A percentile compares a stretch with the other conserved stretches of the same genome.
phyloP scores from a whole-genome alignment of 1,284 basidiomycete genomes.

The Rhodotorula mucilaginosa region DNA sequence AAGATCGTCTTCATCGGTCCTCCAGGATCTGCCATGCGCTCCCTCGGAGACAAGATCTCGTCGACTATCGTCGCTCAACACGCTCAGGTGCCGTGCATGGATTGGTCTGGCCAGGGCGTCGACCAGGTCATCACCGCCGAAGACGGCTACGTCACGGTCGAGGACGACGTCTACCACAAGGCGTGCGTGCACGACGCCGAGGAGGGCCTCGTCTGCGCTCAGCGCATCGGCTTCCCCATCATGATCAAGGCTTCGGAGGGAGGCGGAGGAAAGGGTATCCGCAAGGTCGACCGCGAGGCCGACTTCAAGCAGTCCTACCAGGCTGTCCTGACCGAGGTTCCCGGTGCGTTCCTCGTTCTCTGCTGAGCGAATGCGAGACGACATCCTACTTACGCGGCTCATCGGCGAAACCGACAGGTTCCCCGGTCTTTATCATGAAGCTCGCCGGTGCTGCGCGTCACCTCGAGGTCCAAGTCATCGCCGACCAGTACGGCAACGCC shows the following conservation, averaged over 20 bases:
- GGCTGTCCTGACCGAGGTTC: constrained; percentile 94
- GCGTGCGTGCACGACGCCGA: constrained; percentile 90
- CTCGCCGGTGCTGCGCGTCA: constrained; percentile 96
- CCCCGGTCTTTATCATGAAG: constrained; percentile 99
- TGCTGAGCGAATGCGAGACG: not conserved
- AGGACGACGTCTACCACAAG: constrained; percentile 82
- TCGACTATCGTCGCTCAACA: constrained; percentile 98
- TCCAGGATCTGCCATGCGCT: constrained; percentile 97
- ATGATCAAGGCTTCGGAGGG: constrained; percentile 99
- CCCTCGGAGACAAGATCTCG: constrained; percentile 98
- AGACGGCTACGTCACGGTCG: constrained; percentile 88
- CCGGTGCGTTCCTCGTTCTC: constrained; percentile 60
- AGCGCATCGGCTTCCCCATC: constrained; percentile 91
- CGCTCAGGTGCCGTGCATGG: constrained; percentile 96
- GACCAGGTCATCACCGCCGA: constrained; percentile 81
- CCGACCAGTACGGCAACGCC: constrained; percentile 99
- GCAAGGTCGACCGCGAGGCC: constrained; percentile 80
- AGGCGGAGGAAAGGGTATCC: constrained; percentile 97
- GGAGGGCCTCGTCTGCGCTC: constrained; percentile 78
- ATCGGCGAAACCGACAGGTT: constrained; percentile 59
- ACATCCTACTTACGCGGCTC: constrained; percentile 10
- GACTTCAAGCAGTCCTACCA: constrained; percentile 90
- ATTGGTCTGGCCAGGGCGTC: constrained; percentile 97
- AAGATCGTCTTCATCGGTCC: constrained; percentile 99
- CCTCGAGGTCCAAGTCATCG: constrained; percentile 95